phyloP scores from a whole-genome alignment of 257 asterid genomes.

The Ajuga chamaepitys region DNA sequence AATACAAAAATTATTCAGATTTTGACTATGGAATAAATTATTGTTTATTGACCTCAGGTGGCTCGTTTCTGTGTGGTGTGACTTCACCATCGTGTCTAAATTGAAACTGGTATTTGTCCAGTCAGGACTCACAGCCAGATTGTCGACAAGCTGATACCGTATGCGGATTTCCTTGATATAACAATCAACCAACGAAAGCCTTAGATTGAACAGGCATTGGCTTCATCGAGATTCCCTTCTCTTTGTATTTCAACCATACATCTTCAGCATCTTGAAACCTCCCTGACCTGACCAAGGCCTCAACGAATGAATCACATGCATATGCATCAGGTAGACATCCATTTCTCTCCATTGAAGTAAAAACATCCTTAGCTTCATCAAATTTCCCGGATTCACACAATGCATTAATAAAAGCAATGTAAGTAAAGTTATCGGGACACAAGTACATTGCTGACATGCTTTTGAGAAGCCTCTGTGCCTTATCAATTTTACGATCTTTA shows the following conservation, averaged over 20 bases:
- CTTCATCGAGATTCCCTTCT: slow-evolving; percentile 43
- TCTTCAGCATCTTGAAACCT: slow-evolving; percentile 49
- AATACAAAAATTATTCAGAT: neutral
- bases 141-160: too few species aligned
- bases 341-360: slow-evolving; percentile 61
- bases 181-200: slow-evolving; percentile 14
- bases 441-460: slow-evolving; percentile 57
- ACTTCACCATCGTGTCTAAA: neutral
- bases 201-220: slow-evolving; percentile 22
- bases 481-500: slow-evolving; percentile 45
- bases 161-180: slow-evolving; percentile 23
- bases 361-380: slow-evolving; percentile 53
- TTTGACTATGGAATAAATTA: neutral
- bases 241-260: slow-evolving; percentile 37
- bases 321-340: slow-evolving; percentile 65
- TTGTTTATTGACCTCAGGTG: neutral
- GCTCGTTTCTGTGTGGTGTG: neutral
- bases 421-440: slow-evolving; percentile 75
- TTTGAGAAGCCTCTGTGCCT: slow-evolving; percentile 63
- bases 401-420: slow-evolving; percentile 54
- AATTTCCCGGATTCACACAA: slow-evolving; percentile 60
- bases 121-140: too few species aligned
- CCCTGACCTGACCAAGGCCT: slow-evolving; percentile 44
- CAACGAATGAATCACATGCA: slow-evolving; percentile 45
- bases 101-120: too few species aligned